Base-by-base conservation (phyloP, 2,329 filamentous ascomycete genomes). In the Lachnellula occidentalis region DNA sequence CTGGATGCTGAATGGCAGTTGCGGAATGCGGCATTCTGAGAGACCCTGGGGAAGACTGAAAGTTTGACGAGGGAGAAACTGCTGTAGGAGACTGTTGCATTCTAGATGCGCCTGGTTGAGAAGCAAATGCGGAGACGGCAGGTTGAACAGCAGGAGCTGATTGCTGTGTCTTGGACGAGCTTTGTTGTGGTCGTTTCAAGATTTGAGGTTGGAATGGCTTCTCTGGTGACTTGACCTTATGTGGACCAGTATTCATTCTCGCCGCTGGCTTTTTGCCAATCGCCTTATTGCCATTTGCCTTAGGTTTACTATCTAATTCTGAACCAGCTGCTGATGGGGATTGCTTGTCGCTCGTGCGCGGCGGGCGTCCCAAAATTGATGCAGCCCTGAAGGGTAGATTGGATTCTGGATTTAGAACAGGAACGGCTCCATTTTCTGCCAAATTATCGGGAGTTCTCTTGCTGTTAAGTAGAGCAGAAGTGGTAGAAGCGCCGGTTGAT, bases 151-250 rank as follows among this genome's bases (percentile, higher is more conserved):
- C 39, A 11, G 45, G 45, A 39, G 45, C 21, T 19, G 50, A 41
- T 36, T 39, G 67, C 62, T 57, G 63, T 64, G 31, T 59, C 55
- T 31, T 69, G 61, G 50, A 70, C 58, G 54, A 66, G 59, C 57
- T 53, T 68, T 74, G 48, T 42, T 75, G 72, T 24, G 77, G 76
- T 3, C 78, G 76, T 57, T 77, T 78, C 17, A 81, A 64, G 24
- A 80, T 80, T 52, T 79, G 76, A 8, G 78, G 78, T 54, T 79
- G 77, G 58, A 80, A 80, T 12, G 73, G 69, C 59, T 75, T 79
- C 12, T 69, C 63, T 8, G 55, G 47, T 27, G 71, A 67, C 31
- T 50, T 46, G 48, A 47, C 24, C 27, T 50, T 34, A 37, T 51
- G 12, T 36, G 42, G 22, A 34, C 31, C 45, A 31, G 45, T 45